Base-by-base conservation (phyloP, 2,329 filamentous ascomycete genomes). In the Alternaria ethzedia region DNA sequence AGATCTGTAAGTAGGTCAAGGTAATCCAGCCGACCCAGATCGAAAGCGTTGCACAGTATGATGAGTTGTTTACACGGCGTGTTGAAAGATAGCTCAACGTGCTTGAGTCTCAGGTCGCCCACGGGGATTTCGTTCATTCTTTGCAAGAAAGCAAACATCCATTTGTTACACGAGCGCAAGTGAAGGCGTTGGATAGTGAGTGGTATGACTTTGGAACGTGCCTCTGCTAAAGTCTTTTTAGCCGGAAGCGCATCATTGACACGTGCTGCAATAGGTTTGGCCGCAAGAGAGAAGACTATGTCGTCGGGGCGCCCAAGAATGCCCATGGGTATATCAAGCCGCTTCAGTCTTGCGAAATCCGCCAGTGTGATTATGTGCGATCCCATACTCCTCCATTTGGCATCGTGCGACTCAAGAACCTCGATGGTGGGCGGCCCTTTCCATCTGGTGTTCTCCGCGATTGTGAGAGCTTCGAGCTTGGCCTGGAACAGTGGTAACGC, bases 91-190 rank as follows among this genome's bases (percentile, higher is more conserved):
- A 72, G 54, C 15, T 69, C 61, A 15, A 72, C 41, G n/a, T 47
- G 46, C 44, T 57, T 57, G 7, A 74, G 49, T 2, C 60, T 57
- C 2, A 61, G 41, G 5, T 46, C 13, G 2, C 65, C 28, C 4
- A 43, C 7, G 9, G 45, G 55, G 10, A 60, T 49, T 20, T 44
- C 23, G 13, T 45, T 57, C 26, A 72, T 30, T 4, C 51, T 60
- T 3, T 57, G 54, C 28, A 73, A 55, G 15, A 68, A 51, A 2
- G 41, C 32, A 12, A 61, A 62, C 6, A 51, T 55, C 21, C 49
- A 57, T 10, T 49, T 44, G 30, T 66, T 68, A 54, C 70, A 74
- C 8, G 61, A 64, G 21, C 60, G 60, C 11, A 74, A 6, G 21
- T 61, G 50, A 3, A 63, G 17, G 10, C 30, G 30, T 15, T 49